phyloP scores from a whole-genome alignment of 1,139 yeast species.

The Torulaspora globosa region DNA sequence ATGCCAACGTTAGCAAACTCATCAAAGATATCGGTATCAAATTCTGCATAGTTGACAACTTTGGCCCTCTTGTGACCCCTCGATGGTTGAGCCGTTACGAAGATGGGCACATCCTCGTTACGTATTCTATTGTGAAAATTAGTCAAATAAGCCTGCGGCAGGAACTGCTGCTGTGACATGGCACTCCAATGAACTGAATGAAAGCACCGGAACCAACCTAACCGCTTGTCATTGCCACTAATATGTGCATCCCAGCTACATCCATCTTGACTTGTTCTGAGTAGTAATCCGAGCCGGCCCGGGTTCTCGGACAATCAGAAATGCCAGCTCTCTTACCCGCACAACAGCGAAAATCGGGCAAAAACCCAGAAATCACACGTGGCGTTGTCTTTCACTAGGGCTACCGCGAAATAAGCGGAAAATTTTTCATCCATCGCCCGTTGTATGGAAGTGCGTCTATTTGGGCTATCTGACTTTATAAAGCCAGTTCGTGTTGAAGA shows the following conservation, averaged over 20 bases:
- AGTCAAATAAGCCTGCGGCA: conserved; percentile 74
- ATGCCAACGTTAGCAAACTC: conserved; percentile 40
- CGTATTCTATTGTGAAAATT: conserved; percentile 64
- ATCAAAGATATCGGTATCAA: conserved; percentile 70
- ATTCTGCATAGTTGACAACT: conserved; percentile 82
- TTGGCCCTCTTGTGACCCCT: conserved; percentile 75
- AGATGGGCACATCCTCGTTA: conserved; percentile 62
- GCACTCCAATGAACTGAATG: neutral
- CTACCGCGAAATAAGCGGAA: conserved; percentile 1
- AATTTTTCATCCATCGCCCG: conserved; percentile 6
- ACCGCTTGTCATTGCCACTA: no score
- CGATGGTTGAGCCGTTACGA: conserved; percentile 68
- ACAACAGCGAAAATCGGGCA: neutral
- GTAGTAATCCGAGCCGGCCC: neutral
- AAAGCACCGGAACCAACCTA: no score
- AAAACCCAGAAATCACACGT: conserved; percentile 8
- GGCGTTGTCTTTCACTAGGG: conserved; percentile 1
- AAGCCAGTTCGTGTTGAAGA: neutral
- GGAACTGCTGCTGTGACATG: conserved; percentile 30
- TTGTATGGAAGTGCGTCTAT: neutral
- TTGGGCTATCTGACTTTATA: neutral
- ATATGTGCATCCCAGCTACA: neutral
- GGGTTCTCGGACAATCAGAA: conserved; percentile 1
- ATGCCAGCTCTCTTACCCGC: neutral
- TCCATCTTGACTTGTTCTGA: no score